Percentiles rank a stretch among this genome's conserved stretches.
Evolutionary conservation across 73 alveolate genomes (phyloP).

Genomic region (Symbiodinium pilosum): DNA sequence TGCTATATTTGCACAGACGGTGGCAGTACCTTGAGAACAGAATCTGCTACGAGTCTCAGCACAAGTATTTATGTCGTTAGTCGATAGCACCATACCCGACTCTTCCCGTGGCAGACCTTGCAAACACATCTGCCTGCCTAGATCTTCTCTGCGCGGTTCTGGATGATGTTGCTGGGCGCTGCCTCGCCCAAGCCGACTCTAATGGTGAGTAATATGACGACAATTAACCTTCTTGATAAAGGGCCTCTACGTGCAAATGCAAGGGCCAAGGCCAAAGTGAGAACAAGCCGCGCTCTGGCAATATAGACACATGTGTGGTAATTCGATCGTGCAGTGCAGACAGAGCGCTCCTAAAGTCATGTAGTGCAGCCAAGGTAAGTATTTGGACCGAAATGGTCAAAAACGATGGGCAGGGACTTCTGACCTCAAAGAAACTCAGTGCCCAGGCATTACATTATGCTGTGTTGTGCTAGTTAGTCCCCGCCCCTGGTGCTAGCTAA

Average conservation of each 20-base stretch:
- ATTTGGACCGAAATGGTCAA: background rate
- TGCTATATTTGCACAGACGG: background rate
- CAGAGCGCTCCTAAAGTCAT: too few relatives aligned
- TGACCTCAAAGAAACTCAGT: background rate
- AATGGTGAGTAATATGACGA: background rate
- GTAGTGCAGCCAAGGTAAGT: background rate
- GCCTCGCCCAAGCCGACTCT: background rate
- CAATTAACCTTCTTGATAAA: background rate
- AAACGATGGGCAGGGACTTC: background rate
- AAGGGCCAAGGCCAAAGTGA: background rate
- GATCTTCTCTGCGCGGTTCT: background rate
- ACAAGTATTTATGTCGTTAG: too few relatives aligned
- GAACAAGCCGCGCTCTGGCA: background rate
- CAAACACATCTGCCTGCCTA: background rate
- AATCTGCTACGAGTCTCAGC: background rate
- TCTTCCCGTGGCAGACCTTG: background rate
- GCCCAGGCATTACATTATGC: background rate
- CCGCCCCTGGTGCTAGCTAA: background rate
- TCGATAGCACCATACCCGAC: background rate
- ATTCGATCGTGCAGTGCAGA: background rate
- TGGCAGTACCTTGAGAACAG: conserved; percentile 31
- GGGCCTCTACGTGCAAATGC: background rate
- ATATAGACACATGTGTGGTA: background rate
- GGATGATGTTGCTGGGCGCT: conserved; percentile 8
- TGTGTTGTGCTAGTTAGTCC: background rate